Conservation (phyloP, 1,284 basidiomycete species). For the Exobasidium cylindrosporum region DNA sequence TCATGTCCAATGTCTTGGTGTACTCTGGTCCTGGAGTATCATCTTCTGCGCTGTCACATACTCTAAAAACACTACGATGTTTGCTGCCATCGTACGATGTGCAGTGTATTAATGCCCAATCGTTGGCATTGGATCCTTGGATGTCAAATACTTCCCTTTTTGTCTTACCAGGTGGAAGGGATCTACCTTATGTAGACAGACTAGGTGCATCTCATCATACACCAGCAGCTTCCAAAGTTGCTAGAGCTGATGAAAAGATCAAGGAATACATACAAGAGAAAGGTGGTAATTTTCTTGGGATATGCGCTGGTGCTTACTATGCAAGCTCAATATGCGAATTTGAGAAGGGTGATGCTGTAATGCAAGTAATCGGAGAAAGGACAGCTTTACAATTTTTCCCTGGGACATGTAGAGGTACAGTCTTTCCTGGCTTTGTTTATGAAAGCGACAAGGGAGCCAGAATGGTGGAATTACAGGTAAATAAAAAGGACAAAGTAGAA, state of each 20-base stretch:
- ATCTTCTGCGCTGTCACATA: constrained; percentile 43
- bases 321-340: constrained; percentile 59
- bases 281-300: constrained; percentile 68
- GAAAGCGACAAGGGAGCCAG: constrained; percentile 59
- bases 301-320: constrained; percentile 67
- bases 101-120: constrained; percentile 29
- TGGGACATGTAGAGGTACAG: constrained; percentile 61
- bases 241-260: constrained; percentile 56
- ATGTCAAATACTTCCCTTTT: constrained; percentile 31
- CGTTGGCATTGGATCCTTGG: constrained; percentile 45
- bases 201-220: constrained; percentile 15
- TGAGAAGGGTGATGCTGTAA: constrained; percentile 57
- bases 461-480: constrained; percentile 47
- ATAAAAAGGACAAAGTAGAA: neutral
- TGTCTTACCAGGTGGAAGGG: constrained; percentile 43
- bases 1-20: constrained; percentile 46
- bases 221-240: neutral
- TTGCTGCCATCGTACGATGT: constrained; percentile 44
- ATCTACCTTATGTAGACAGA: constrained; percentile 40
- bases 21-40: constrained; percentile 47
- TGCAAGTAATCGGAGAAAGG: constrained; percentile 61
- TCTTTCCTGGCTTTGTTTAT: constrained; percentile 63
- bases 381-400: constrained; percentile 64
- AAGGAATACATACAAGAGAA: constrained; percentile 65
- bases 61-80: constrained; percentile 30